Percentiles rank a stretch among this genome's conserved stretches.
phyloP scores from a whole-genome alignment of 768 basidiomycete species.

The Strobilomyces confusus region DNA sequence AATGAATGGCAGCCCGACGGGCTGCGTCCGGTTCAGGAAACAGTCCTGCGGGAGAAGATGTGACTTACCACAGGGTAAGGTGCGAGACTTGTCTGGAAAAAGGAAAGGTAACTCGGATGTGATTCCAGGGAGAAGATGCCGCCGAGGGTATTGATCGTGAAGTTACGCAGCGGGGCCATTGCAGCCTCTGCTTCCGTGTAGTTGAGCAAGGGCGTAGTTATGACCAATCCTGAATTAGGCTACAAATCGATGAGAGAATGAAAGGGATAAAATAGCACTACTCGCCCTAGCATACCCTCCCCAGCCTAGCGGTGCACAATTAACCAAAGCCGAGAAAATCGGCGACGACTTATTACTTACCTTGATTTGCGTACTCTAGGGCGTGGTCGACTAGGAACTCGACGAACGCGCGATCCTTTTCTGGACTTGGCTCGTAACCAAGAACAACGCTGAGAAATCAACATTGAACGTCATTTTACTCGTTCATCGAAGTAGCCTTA shows the following conservation, averaged over 20 bases:
- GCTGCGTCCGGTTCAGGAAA: not conserved
- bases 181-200: not conserved
- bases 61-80: not conserved
- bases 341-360: not conserved
- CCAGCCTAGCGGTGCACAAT: not conserved
- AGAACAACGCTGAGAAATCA: not conserved
- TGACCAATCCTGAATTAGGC: not conserved
- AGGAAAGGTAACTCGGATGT: not conserved
- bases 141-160: not conserved
- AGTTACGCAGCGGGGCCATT: not conserved
- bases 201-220: not conserved
- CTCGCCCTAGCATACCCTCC: not conserved
- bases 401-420: not conserved
- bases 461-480: not conserved
- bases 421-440: not conserved
- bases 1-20: not conserved
- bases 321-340: not conserved
- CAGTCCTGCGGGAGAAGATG: too few relatives aligned
- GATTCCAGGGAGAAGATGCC: not conserved
- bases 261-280: not conserved
- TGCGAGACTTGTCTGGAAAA: not conserved
- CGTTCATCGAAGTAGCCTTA: not conserved
- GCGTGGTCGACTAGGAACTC: not conserved
- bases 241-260: not conserved
- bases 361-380: not conserved